Base-by-base conservation (phyloP, 2,329 filamentous ascomycete genomes). In the Gnomoniopsis sp. region DNA sequence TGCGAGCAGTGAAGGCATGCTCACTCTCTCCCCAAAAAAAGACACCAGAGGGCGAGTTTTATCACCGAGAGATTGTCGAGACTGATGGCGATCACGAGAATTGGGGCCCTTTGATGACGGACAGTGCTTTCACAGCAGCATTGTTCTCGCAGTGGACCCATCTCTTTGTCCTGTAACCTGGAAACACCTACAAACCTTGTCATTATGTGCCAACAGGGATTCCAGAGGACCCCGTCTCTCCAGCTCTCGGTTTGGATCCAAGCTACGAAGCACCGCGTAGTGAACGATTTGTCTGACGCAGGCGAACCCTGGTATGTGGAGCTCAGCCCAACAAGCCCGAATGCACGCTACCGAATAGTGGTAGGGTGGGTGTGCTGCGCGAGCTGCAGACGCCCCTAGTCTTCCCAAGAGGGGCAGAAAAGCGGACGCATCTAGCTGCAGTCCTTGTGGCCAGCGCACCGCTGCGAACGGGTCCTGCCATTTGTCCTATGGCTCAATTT, bases 271-370 rank as follows among this genome's bases (percentile, higher is more conserved):
- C 26, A 30, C 26, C 4, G 26, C 26, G 26, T 30, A 30, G 4
- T 30, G 26, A 30, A 51, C 47, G 34, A 41, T 36, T 23, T 44
- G 17, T 22, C 49, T 22, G 49, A 43, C 54, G 41, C 49, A 58
- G 41, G 46, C 49, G 49, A 47, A 61, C 47, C 55, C 59, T 49
- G 43, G 59, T 55, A 55, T 48, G 21, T 61, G 55, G 48, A 55
- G 58, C 43, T 38, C 52, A 57, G 48, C 53, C 26, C 26, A 30
- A 30, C 26, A 30, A 30, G 26, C 26, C 49, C 49, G 36, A 49
- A 21, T 49, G 33, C 53, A 52, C 14, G 36, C 49, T 43, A 14
- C 53, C 30, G 36, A 44, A n/a, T n/a, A n/a, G n/a, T n/a, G n/a
- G n/a, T n/a, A n/a, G 26, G 8, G 26, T 30, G 26, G 26, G 26